A percentile compares a stretch with the other conserved stretches of the same genome.
phyloP scores from a whole-genome alignment of 2,329 filamentous ascomycete species.

The Ascochyta fabae region DNA sequence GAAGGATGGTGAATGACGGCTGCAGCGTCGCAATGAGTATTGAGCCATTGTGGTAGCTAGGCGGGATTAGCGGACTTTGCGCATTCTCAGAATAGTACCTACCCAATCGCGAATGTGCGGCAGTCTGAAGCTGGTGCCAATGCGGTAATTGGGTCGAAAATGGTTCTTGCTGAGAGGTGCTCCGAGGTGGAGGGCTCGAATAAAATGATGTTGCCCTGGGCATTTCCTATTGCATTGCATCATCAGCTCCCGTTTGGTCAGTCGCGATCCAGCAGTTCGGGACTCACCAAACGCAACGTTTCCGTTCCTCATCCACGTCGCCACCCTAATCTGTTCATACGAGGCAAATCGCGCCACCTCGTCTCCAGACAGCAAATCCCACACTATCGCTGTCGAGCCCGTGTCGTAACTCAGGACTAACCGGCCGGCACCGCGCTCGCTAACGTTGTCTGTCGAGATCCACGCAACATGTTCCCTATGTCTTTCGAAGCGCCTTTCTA shows the following conservation, averaged over 20 bases:
- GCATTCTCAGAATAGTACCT: slow-evolving; percentile 38
- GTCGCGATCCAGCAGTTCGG: slow-evolving; percentile 1
- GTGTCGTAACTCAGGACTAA: slow-evolving; percentile 92
- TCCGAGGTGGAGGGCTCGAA: slow-evolving; percentile 95
- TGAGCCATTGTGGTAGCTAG: slow-evolving; percentile 91
- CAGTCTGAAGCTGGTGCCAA: slow-evolving; percentile 89
- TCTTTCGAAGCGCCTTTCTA: slow-evolving; percentile 83
- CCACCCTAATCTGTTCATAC: slow-evolving; percentile 83
- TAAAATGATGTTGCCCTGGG: slow-evolving; percentile 89
- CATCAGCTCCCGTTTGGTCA: slow-evolving; percentile 15
- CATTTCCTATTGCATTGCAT: slow-evolving; percentile 69
- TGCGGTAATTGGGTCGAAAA: slow-evolving; percentile 94
- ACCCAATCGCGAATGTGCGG: slow-evolving; percentile 96
- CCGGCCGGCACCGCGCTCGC: slow-evolving; percentile 82
- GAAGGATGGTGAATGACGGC: slow-evolving; percentile 90
- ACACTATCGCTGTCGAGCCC: slow-evolving; percentile 90
- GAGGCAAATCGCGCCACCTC: slow-evolving; percentile 92
- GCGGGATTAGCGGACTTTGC: slow-evolving; percentile 24
- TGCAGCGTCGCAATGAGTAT: slow-evolving; percentile 88
- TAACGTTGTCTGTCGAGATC: slow-evolving; percentile 88
- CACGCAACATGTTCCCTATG: slow-evolving; percentile 85
- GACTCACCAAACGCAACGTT: slow-evolving; percentile 94
- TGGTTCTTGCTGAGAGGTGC: slow-evolving; percentile 87
- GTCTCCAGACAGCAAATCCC: slow-evolving; percentile 91
- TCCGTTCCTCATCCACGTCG: slow-evolving; percentile 95